Evolutionary conservation across 2,329 filamentous ascomycete genomes (phyloP).

Genomic region (Coniochaeta prunicola): DNA sequence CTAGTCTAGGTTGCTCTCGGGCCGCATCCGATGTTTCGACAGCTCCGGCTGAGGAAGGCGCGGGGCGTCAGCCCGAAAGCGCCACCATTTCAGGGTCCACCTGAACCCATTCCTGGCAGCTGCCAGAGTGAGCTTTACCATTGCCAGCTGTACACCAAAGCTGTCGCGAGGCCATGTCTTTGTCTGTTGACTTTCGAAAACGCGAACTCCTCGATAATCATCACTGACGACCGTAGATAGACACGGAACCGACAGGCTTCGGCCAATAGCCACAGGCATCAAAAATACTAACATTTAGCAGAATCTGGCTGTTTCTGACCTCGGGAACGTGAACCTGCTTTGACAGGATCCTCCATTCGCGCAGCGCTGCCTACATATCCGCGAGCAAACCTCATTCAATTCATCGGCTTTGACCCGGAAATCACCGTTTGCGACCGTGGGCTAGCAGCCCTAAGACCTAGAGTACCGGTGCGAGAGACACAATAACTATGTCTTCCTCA

Average conservation of each 20-base stretch:
- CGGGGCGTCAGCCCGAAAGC: not conserved
- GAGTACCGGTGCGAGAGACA: not conserved
- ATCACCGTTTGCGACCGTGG: not conserved
- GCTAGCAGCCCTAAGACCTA: not conserved
- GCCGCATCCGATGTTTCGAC: not conserved
- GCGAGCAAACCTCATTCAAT: not conserved
- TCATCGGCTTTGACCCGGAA: not conserved
- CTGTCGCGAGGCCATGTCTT: not conserved
- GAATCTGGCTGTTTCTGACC: not conserved
- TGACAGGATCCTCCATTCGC: not conserved
- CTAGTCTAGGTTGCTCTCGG: not conserved
- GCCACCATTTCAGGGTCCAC: not conserved
- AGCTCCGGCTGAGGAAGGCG: not conserved
- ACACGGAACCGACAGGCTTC: not conserved
- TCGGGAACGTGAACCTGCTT: not conserved
- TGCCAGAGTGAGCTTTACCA: no score
- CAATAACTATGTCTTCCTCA: not conserved
- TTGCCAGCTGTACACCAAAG: no score
- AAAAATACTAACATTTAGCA: not conserved
- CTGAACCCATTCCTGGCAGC: not conserved
- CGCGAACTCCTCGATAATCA: not conserved
- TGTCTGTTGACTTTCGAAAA: conserved; percentile 2
- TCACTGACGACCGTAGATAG: not conserved
- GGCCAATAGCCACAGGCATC: not conserved
- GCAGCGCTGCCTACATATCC: not conserved